phyloP scores from a whole-genome alignment of 129 eudicot species.

The Lactuca sativa region DNA sequence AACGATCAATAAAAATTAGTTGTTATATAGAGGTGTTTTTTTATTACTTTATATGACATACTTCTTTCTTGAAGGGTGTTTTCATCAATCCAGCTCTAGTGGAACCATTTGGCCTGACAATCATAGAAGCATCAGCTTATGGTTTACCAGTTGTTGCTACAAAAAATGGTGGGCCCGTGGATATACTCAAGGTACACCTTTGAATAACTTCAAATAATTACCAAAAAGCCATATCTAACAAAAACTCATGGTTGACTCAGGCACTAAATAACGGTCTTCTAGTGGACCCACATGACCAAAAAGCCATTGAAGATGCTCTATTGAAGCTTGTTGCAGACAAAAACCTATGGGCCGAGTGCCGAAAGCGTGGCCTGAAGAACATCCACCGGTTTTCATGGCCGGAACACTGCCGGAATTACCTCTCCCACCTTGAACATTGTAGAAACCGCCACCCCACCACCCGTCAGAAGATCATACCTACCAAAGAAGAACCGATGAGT shows the following conservation, averaged over 20 bases:
- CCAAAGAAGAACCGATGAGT: constrained; percentile 69
- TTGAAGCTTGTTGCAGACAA: constrained; percentile 77
- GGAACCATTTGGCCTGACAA: constrained; percentile 80
- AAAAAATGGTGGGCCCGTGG: constrained; percentile 81
- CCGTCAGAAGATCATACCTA: constrained; percentile 47
- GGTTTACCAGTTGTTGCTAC: constrained; percentile 87
- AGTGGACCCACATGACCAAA: constrained; percentile 86
- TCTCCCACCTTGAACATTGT: constrained; percentile 65
- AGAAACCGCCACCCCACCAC: constrained; percentile 67
- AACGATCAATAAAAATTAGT: constrained; percentile 6
- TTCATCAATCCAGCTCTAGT: constrained; percentile 88
- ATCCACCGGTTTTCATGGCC: constrained; percentile 89
- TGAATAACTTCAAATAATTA: background rate
- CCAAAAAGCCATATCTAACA: constrained; percentile 6
- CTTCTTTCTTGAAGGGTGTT: constrained; percentile 64
- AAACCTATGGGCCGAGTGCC: constrained; percentile 77
- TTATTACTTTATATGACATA: constrained; percentile 7
- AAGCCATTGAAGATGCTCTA: constrained; percentile 81
- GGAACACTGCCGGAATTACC: constrained; percentile 70
- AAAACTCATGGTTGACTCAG: constrained; percentile 35
- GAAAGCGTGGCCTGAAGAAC: constrained; percentile 66
- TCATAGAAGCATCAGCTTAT: constrained; percentile 89
- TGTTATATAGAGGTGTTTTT: background rate
- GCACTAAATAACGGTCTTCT: constrained; percentile 78
- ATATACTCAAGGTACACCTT: constrained; percentile 62